Evolutionary conservation across 1,284 basidiomycete genomes (phyloP).

Genomic region (Ustilago trichophora): DNA sequence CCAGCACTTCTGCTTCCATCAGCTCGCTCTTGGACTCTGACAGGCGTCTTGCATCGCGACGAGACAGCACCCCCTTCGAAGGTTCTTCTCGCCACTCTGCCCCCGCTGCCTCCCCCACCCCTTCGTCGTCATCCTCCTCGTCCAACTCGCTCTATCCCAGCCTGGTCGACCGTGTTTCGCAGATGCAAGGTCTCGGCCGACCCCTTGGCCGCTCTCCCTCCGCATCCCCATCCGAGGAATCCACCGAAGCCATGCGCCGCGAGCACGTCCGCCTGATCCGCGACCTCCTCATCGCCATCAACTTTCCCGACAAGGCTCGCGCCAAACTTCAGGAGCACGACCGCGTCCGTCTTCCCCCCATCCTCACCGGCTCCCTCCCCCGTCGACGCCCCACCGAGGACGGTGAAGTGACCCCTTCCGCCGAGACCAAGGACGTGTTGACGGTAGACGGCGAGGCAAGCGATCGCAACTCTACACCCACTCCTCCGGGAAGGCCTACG

Average conservation of each 20-base stretch:
- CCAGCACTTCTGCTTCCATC: conserved; percentile 33
- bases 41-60: conserved; percentile 10
- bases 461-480: conserved; percentile 35
- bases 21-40: conserved; percentile 36
- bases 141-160: conserved; percentile 45
- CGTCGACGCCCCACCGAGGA: conserved; percentile 6
- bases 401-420: conserved; percentile 31
- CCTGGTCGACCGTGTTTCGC: conserved; percentile 34
- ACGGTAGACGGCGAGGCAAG: conserved; percentile 8
- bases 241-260: conserved; percentile 22
- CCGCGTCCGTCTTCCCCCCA: conserved; percentile 28
- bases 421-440: background rate
- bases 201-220: conserved; percentile 5
- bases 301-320: conserved; percentile 43
- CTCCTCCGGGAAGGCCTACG: conserved; percentile 34
- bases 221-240: conserved; percentile 1
- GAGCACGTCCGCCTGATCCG: conserved; percentile 51
- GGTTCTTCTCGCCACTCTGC: conserved; percentile 15
- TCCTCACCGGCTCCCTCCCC: conserved; percentile 13
- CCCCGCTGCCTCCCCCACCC: conserved; percentile 13
- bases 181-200: conserved; percentile 43
- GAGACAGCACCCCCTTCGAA: conserved; percentile 27
- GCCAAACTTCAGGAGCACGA: conserved; percentile 17
- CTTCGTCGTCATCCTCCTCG: conserved; percentile 11
- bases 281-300: conserved; percentile 55